Evolutionary conservation across 2,329 filamentous ascomycete genomes (phyloP).

Genomic region (Pyricularia sp.): DNA sequence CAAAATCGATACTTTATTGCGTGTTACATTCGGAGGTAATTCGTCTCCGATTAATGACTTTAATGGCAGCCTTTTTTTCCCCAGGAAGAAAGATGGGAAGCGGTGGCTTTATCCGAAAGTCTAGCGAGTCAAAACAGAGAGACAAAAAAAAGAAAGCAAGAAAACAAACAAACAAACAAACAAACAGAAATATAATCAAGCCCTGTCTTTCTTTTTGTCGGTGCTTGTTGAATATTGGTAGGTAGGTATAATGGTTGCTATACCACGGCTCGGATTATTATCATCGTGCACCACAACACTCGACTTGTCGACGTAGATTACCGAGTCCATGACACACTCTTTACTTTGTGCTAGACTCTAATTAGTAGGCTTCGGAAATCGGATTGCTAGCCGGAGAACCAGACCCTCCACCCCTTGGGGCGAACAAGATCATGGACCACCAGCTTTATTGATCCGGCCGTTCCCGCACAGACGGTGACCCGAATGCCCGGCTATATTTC

Average conservation of each 20-base stretch:
- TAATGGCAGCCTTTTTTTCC: background rate
- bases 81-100: background rate
- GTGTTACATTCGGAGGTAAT: background rate
- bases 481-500: background rate
- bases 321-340: background rate
- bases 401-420: background rate
- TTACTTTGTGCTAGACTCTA: too few relatives aligned
- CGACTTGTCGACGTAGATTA: background rate
- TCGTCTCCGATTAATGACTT: background rate
- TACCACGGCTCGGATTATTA: background rate
- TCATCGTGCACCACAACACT: too few relatives aligned
- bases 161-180: background rate
- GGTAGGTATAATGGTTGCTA: background rate
- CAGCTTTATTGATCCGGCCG: background rate
- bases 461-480: background rate
- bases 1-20: background rate
- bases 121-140: background rate
- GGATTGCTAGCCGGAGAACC: background rate
- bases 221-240: background rate
- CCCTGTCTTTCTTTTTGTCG: background rate
- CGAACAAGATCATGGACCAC: background rate
- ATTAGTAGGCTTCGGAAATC: background rate
- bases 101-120: background rate
- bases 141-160: background rate
- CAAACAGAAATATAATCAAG: too few relatives aligned